Evolutionary conservation across 192 early-diverging fungal species (phyloP).

Genomic region (Backusella psychrophila): DNA sequence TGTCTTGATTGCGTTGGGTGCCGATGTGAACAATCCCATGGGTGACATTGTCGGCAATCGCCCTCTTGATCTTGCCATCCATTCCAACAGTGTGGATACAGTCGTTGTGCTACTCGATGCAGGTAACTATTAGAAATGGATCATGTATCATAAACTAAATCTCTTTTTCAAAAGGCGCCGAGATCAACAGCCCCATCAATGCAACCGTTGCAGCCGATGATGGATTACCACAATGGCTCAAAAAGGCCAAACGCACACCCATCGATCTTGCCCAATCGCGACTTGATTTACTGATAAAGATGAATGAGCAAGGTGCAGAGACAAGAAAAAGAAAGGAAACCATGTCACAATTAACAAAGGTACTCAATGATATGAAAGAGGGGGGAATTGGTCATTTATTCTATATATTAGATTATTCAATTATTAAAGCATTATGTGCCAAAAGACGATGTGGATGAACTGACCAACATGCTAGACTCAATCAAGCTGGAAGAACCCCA

Average conservation of each 20-base stretch:
- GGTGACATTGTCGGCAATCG: conserved; percentile 37
- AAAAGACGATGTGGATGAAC: background rate
- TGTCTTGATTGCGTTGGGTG: conserved; percentile 23
- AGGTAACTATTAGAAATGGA: conserved; percentile 7
- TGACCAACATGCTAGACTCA: background rate
- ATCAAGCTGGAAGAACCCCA: background rate
- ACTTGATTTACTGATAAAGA: conserved; percentile 24
- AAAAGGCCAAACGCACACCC: conserved; percentile 18
- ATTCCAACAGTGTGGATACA: conserved; percentile 35
- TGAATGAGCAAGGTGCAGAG: background rate
- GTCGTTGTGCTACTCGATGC: conserved; percentile 25
- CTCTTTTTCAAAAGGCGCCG: no score
- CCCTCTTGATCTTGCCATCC: conserved; percentile 34
- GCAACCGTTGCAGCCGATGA: background rate
- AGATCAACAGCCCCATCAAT: background rate
- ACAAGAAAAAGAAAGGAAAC: background rate
- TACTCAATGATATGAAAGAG: background rate
- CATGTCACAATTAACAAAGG: conserved; percentile 7
- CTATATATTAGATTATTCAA: conserved; percentile 24
- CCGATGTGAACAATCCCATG: conserved; percentile 28
- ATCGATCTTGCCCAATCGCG: conserved; percentile 31
- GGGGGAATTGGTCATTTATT: background rate
- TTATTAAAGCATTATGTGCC: conserved; percentile 22
- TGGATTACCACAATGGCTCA: background rate
- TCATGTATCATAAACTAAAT: no score